Base-by-base conservation (phyloP, 805 yeast species). In the Kodamaea jinghongensis region DNA sequence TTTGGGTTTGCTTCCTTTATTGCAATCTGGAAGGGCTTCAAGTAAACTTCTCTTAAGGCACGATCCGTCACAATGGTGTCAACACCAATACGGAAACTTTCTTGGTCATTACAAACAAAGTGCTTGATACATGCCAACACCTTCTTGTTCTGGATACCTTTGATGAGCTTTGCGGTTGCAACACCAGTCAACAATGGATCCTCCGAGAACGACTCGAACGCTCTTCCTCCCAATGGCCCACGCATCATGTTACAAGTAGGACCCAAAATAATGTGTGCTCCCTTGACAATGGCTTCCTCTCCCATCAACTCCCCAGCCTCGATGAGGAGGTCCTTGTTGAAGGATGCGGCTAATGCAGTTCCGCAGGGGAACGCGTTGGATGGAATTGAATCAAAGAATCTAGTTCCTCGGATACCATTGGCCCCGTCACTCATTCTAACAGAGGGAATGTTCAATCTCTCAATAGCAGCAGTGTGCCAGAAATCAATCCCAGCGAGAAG, bases 11-110 rank as follows among this genome's bases (percentile, higher is more conserved):
- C 37, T 40, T 75, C 65, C 42, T 73, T 64, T n/a, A 76, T 53
- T 14, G 84, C 83, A 32, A 81, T 58, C 58, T 78, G 79, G 63
- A 80, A 80, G 1, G 86, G 85, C 47, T 70, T 70, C 53, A 81
- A 63, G 55, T 81, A 81, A 40, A 80, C 71, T 56, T 81, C 86
- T 51, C 86, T 69, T 45, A 80, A 61, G 4, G 86, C 85, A 51
- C 86, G 63, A 49, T 76, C 77, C 2, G 81, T 63, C 34, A 81
- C 61, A 15, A 72, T 56, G 6, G 79, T 60, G 52, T 78, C 71
- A 27, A 73, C 68, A 3, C 70, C 59, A 40, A 55, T 61, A 44
- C 86, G 61, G 42, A 75, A 75, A 39, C 77, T 71, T 53, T 80
- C 86, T 52, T 70, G 72, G 49, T 81, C 86, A 45, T 81, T 81